phyloP scores from a whole-genome alignment of 257 asterid species.

The Paulownia fortunei region DNA sequence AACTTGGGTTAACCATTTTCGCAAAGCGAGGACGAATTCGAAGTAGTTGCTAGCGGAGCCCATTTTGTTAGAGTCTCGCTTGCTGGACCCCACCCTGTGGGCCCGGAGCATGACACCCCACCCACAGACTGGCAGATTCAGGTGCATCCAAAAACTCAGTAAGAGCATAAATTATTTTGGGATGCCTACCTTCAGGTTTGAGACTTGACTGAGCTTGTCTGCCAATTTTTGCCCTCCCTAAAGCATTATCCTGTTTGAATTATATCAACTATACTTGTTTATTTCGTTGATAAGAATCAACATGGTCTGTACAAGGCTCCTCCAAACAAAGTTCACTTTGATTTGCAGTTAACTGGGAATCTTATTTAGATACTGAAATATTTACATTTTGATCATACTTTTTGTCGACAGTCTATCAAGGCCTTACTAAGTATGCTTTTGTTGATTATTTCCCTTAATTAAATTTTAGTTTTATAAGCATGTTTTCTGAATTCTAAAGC shows the following conservation, averaged over 20 bases:
- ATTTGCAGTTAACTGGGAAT: conserved; percentile 9
- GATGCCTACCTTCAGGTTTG: conserved; percentile 21
- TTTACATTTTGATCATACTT: neutral
- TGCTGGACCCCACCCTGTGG: no score
- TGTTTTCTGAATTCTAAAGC: conserved; percentile 31
- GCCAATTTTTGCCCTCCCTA: conserved; percentile 7
- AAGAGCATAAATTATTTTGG: neutral
- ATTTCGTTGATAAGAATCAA: neutral
- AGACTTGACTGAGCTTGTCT: conserved; percentile 8
- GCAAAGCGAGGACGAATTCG: no score
- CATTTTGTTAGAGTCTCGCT: no score
- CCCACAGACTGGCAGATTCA: neutral
- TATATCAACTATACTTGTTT: conserved; percentile 7
- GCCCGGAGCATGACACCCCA: no score
- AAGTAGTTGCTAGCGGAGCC: no score
- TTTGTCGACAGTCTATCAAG: conserved; percentile 9
- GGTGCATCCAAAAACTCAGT: neutral
- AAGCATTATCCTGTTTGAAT: conserved; percentile 18
- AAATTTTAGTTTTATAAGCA: neutral
- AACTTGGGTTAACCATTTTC: no score
- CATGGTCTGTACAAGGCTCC: conserved; percentile 15
- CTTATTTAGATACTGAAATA: conserved; percentile 25
- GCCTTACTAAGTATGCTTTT: conserved; percentile 20
- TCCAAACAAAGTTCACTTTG: conserved; percentile 12
- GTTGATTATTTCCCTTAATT: neutral